A percentile compares a stretch with the other conserved stretches of the same genome.
Evolutionary conservation across 352 stramenopile species (phyloP).

Genomic region (Phytophthora cajani): DNA sequence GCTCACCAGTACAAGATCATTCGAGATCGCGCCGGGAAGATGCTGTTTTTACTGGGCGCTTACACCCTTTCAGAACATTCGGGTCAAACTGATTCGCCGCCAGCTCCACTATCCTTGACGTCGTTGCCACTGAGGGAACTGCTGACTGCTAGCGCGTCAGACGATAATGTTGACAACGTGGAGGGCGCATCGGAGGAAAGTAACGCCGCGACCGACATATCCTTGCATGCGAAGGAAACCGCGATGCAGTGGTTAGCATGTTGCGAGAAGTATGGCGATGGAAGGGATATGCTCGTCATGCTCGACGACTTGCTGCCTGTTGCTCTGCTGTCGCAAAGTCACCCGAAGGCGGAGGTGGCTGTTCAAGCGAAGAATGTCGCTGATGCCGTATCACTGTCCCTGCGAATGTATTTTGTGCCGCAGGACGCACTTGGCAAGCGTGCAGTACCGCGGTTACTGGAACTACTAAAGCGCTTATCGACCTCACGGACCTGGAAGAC

Average conservation of each 20-base stretch:
- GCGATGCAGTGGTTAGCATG: constrained; percentile 73
- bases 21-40: constrained; percentile 60
- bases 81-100: not conserved
- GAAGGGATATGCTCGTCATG: constrained; percentile 46
- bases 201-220: constrained; percentile 24
- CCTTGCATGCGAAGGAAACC: constrained; percentile 66
- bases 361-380: constrained; percentile 68
- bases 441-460: constrained; percentile 40
- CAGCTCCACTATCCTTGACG: not conserved
- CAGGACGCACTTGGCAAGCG: constrained; percentile 11
- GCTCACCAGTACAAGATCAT: constrained; percentile 86
- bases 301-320: constrained; percentile 63
- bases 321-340: constrained; percentile 71
- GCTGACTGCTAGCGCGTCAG: constrained; percentile 9
- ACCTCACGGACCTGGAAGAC: constrained; percentile 68
- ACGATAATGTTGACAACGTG: constrained; percentile 6
- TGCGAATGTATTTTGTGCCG: constrained; percentile 55
- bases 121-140: constrained; percentile 30
- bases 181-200: constrained; percentile 13
- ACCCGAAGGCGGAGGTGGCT: constrained; percentile 73
- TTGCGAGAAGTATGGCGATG: constrained; percentile 60
- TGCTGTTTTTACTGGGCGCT: constrained; percentile 62
- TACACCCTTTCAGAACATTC: constrained; percentile 10
- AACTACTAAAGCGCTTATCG: constrained; percentile 51
- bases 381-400: constrained; percentile 61